Evolutionary conservation across 768 basidiomycete species (phyloP), one percentile per base, ranked within the genome.

Genomic region (Brasilioporus rufonigricans): DNA sequence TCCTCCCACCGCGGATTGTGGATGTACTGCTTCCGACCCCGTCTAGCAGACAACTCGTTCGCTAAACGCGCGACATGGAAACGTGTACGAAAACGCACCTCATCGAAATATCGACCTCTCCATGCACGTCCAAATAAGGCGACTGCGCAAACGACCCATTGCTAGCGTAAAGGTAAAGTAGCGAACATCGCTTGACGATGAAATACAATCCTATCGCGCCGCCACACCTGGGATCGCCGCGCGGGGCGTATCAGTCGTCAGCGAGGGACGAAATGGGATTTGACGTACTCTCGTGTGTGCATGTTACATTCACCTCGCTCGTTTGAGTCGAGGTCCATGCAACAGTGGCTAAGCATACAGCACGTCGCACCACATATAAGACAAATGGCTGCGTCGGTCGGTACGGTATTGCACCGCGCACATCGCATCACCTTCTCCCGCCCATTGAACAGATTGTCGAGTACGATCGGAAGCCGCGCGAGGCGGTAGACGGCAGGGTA

Each of bases 291-390:
- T 80, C 93, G 80, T 48, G 88, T 91, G 67, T 98, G 97, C 78
- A 90, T 83, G 68, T 98, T 99, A 69, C 95, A 98, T 66, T 99
- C 96, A 27, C 96, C 97, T 24, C 87, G 76, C 38, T 76, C 74
- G 23, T 60, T 75, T 16, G 79, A 76, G 18, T 76, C 79, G 48
- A 71, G 62, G 58, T 93, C 93, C 60, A 78, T 76, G 68, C 97
- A 99, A 65, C 97, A 99, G 58, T 94, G 87, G 61, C 91, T 92
- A 67, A 93, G 89, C 76, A 95, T 81, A 66, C 97, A 98, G 11
- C 89, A 84, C 14, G 87, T 85, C 45, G 83, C 76, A 0, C 97
- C 97, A 61, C 97, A 99, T 48, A 94, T 77, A 57, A 98, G 70
- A 69, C 97, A 99, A 2, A 99, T 84, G 0, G 94, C 97, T 19